These are phyloP conservation scores for Cytidiella melzeri DNA, from an alignment of 768 basidiomycete species.

Conservation along the genomic window DNA sequence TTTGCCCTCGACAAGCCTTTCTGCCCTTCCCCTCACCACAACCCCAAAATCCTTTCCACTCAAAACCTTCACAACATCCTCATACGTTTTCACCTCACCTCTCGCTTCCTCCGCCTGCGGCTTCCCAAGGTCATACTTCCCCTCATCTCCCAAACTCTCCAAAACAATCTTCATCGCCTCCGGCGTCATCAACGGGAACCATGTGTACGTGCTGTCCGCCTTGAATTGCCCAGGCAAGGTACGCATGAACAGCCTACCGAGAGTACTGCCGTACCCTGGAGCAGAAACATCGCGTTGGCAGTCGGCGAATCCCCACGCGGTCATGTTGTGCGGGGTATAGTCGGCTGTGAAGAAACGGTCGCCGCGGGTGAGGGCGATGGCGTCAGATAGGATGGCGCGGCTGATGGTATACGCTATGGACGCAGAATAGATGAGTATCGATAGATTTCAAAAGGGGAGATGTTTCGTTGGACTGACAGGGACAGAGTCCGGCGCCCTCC, in stretches of 20 bases:
- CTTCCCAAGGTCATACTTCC: slow-evolving; percentile 50
- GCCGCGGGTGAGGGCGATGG: slow-evolving; percentile 80
- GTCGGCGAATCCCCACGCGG: slow-evolving; percentile 80
- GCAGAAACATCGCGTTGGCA: slow-evolving; percentile 68
- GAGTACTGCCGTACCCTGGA: slow-evolving; percentile 70
- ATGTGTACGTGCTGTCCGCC: slow-evolving; percentile 68
- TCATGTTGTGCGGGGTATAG: slow-evolving; percentile 74
- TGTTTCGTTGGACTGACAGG: slow-evolving; percentile 44
- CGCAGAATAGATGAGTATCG: no score
- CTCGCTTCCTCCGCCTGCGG: slow-evolving; percentile 31
- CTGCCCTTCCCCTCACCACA: slow-evolving; percentile 45
- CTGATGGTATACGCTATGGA: slow-evolving; percentile 68
- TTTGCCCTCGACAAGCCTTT: slow-evolving; percentile 47
- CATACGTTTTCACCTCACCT: slow-evolving; percentile 39
- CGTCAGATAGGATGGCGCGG: slow-evolving; percentile 81
- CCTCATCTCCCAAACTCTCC: slow-evolving; percentile 44
- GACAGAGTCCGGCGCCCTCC: slow-evolving; percentile 80
- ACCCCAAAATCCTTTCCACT: slow-evolving; percentile 40
- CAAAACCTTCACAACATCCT: slow-evolving; percentile 48
- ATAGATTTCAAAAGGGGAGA: no score
- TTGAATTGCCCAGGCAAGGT: slow-evolving; percentile 65
- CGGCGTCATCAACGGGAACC: slow-evolving; percentile 88
- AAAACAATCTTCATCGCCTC: slow-evolving; percentile 56
- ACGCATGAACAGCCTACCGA: slow-evolving; percentile 70
- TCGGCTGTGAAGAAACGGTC: slow-evolving; percentile 81